Evolutionary conservation across 1,284 basidiomycete species (phyloP), one percentile per base, ranked within the genome.

Genomic region (Salmacisia buchloeana): DNA sequence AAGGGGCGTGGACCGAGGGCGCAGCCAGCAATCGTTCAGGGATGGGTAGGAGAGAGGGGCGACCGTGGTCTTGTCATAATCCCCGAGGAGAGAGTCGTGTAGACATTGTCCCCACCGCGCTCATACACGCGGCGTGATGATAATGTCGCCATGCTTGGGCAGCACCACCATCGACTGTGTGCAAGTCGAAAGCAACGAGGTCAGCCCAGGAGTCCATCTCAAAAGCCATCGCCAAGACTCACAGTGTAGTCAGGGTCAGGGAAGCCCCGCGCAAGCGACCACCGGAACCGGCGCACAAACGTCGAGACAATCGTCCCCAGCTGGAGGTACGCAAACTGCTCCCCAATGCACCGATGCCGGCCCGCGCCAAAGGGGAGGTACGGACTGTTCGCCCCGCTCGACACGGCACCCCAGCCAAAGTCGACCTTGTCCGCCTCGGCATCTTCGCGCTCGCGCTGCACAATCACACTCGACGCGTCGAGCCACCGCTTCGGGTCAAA

Each of bases 321-420:
- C 82, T 99, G 96, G 62, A 97, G 82, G 80, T 97, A 94, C 15
- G 96, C 96, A 77, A 97, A 98, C 86, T 92, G 91, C 82, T 96
- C 93, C 69, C 93, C 93, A 70, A 96, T 94, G 81, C 94, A 97
- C 63, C 93, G 84, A 82, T 97, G 93, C n/a, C 77, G 57, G 18
- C 76, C 94, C 52, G 94, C 94, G 63, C 94, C 96, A 77, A 99
- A 99, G 1, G 94, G 96, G 78, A 94, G 89, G 80, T 97, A 97
- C 31, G 81, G 80, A 15, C 69, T 73, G 63, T 80, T 81, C 18
- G 80, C 79, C 29, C 91, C 73, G 86, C 76, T 81, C 21, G 70
- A 73, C 63, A 82, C 79, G 65, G 75, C 86, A 61, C 94, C 96
- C 80, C 92, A 99, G 0, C 94, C 96, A 75, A 90, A 99, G 81